phyloP scores from a whole-genome alignment of 495 filamentous ascomycete genomes.

The Ascobolus immersus region DNA sequence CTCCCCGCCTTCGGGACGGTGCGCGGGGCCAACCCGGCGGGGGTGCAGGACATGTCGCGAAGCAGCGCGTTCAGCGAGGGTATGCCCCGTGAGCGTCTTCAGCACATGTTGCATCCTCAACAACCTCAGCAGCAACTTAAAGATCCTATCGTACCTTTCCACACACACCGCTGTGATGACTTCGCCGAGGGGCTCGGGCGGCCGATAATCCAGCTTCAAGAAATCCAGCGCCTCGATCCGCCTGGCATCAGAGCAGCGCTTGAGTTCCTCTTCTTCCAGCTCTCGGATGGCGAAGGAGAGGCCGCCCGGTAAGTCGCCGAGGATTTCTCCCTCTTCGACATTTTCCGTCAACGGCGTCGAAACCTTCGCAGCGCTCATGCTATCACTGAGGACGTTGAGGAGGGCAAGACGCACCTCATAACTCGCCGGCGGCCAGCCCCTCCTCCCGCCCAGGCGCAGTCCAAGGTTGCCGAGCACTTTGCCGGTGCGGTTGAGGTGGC shows the following conservation, averaged over 20 bases:
- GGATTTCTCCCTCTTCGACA: no score
- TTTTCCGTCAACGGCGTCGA: no score
- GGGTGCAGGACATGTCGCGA: no score
- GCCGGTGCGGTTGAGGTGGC: slow-evolving; percentile 36
- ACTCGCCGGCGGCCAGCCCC: slow-evolving; percentile 76
- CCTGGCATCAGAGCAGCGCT: slow-evolving; percentile 50
- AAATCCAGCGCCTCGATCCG: slow-evolving; percentile 76
- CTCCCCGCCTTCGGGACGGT: no score
- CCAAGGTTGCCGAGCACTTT: slow-evolving; percentile 62
- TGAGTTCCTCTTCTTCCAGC: slow-evolving; percentile 45
- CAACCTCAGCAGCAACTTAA: slow-evolving; percentile 49
- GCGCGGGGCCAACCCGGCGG: no score
- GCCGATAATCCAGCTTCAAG: slow-evolving; percentile 57
- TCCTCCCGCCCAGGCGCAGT: slow-evolving; percentile 45
- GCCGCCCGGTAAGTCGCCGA: slow-evolving; percentile 45
- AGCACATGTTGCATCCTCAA: slow-evolving; percentile 57
- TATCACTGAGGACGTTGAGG: slow-evolving; percentile 63
- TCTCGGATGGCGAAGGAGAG: slow-evolving; percentile 73
- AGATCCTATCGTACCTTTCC: slow-evolving; percentile 58
- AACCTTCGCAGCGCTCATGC: slow-evolving; percentile 22
- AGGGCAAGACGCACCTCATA: slow-evolving; percentile 70
- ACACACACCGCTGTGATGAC: slow-evolving; percentile 44
- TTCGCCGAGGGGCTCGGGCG: slow-evolving; percentile 42
- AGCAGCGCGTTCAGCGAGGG: no score
- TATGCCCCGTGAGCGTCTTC: slow-evolving; percentile 39